Evolutionary conservation across 257 asterid species (phyloP).

Genomic region (Gentiana dahurica): DNA sequence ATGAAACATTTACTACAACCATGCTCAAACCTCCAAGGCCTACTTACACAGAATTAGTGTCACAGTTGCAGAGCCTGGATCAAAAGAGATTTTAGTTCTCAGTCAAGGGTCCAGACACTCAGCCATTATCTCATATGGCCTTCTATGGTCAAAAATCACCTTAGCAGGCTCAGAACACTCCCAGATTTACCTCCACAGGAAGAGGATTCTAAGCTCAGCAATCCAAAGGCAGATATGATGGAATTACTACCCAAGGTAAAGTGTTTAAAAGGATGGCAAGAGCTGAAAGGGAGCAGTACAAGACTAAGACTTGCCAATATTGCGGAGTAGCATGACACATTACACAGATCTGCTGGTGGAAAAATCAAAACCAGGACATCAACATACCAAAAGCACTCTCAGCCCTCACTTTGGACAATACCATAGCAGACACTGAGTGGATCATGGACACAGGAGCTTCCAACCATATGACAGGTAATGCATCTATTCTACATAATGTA

Average conservation of each 20-base stretch:
- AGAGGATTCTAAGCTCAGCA: neutral
- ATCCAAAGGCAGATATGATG: neutral
- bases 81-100: neutral
- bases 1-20: neutral
- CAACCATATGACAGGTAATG: neutral
- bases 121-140: neutral
- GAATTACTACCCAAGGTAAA: too few species aligned
- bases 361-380: neutral
- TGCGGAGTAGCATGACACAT: neutral
- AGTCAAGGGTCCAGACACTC: neutral
- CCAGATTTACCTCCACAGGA: neutral
- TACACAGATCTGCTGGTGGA: neutral
- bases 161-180: neutral
- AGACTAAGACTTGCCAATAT: neutral
- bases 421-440: neutral
- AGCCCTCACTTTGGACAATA: neutral
- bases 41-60: neutral
- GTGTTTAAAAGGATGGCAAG: neutral
- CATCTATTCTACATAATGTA: neutral
- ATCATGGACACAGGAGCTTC: neutral
- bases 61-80: neutral
- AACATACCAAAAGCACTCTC: neutral
- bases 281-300: neutral
- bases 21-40: constrained; percentile 1
- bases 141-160: neutral